Evolutionary conservation across 495 filamentous ascomycete species (phyloP).

Genomic region (Tuber indicum): DNA sequence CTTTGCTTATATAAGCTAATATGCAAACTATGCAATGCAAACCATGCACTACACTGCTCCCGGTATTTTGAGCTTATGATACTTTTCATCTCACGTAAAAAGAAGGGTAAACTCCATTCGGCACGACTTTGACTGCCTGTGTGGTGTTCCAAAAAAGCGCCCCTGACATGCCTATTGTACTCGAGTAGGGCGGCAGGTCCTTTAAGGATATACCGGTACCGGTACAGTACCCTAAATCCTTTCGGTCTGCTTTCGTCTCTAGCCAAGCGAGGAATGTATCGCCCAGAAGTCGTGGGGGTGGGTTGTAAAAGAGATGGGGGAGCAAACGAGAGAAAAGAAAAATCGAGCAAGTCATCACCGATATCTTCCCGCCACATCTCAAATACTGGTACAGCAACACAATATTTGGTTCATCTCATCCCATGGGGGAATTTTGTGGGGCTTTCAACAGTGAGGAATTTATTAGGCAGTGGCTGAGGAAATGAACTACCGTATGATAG

Average conservation of each 20-base stretch:
- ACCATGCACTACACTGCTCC: neutral
- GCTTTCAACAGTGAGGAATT: neutral
- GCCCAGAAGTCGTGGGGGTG: neutral
- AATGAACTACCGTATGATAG: neutral
- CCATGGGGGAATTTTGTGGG: neutral
- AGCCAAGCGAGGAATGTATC: neutral
- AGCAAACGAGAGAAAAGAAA: neutral
- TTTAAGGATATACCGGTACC: neutral
- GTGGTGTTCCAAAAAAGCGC: neutral
- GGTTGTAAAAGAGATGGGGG: neutral
- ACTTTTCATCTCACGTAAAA: neutral
- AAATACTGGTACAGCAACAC: neutral
- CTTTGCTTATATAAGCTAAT: neutral
- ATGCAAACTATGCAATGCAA: neutral
- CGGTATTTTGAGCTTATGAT: neutral
- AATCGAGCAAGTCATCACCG: neutral
- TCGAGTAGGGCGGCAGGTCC: neutral
- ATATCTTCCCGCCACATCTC: neutral
- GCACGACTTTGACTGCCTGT: neutral
- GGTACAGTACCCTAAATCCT: neutral
- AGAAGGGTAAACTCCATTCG: neutral
- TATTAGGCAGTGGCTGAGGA: neutral
- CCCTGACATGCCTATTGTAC: neutral
- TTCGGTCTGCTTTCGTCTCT: neutral
- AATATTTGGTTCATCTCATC: neutral